Evolutionary conservation across 1,139 yeast genomes (phyloP), one percentile per base, ranked within the genome.

Genomic region (Groenewaldozyma sp.): DNA sequence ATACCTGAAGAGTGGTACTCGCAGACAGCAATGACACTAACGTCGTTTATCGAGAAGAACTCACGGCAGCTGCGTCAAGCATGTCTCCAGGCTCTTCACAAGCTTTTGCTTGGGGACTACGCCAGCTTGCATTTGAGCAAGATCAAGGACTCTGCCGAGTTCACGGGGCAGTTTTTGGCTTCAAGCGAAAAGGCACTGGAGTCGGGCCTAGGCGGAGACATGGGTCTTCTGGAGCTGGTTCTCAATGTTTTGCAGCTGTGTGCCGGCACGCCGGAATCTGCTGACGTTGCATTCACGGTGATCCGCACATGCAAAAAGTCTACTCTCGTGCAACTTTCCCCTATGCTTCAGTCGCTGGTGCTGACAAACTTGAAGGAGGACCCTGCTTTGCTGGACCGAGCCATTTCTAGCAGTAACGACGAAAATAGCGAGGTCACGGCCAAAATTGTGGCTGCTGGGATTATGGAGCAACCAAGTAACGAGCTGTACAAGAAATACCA

Each of bases 381-480:
- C 7, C 26, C 11, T 11, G 26, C 26, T 11, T 22, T 22, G 11
- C 17, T 16, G 13, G n/a, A 29, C 10, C 21, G 17, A 14, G 33
- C 17, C 18, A 18, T 29, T 7, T 29, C 33, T 5, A 7, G 33
- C 22, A 14, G 10, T 21, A 29, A 29, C 22, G 33, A 29, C 13
- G 33, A 29, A 18, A 29, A 29, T 18, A 29, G 22, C 22, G 33
- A 29, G 33, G 33, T 29, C 11, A 18, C 18, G 13, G 33, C 33
- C 7, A 29, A 29, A 13, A 27, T 27, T 18, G 33, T 18, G 14
- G 33, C 33, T 5, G 33, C 18, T 14, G 5, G 11, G 6, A 9
- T 27, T 27, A 5, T 7, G 11, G 17, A 13, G 14, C 11, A 13
- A 5, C 13, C 13, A 4, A n/a, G 10, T 4, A 18, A n/a, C 10